A percentile compares a stretch with the other conserved stretches of the same genome.
Conservation (phyloP, 2,329 filamentous ascomycete genomes). For the Samsoniella hepiali region DNA sequence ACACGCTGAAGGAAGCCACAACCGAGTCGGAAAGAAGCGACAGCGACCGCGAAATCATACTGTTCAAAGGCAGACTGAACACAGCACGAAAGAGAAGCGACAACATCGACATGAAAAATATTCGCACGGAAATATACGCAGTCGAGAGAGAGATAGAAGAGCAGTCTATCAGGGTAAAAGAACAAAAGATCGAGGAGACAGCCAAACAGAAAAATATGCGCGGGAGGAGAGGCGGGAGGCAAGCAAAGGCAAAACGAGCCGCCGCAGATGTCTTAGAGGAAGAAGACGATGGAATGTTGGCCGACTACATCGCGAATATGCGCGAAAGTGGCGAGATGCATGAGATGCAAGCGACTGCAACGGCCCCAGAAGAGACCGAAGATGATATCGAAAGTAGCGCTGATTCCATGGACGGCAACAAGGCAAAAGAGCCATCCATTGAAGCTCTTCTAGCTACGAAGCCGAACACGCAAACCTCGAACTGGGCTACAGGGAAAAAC, state of each 20-base stretch:
- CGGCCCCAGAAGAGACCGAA: neutral
- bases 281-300: slow-evolving; percentile 55
- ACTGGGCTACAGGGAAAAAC: neutral
- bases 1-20: neutral
- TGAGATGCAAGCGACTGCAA: slow-evolving; percentile 40
- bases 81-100: neutral
- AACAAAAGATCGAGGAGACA: slow-evolving; percentile 24
- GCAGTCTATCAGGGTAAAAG: neutral
- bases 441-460: neutral
- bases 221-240: slow-evolving; percentile 22
- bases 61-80: slow-evolving; percentile 54
- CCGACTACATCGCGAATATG: slow-evolving; percentile 71
- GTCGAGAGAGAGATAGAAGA: slow-evolving; percentile 25
- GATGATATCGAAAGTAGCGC: neutral
- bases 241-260: slow-evolving; percentile 20
- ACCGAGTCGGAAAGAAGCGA: slow-evolving; percentile 38
- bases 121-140: slow-evolving; percentile 33
- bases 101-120: slow-evolving; percentile 26
- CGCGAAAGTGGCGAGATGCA: slow-evolving; percentile 52
- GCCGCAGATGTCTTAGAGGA: slow-evolving; percentile 21
- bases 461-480: slow-evolving; percentile 38
- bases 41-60: slow-evolving; percentile 66
- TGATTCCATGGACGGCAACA: slow-evolving; percentile 1
- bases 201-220: slow-evolving; percentile 21
- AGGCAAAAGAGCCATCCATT: neutral